A percentile compares a stretch with the other conserved stretches of the same genome.
These are phyloP conservation scores for Vigna mungo DNA, from an alignment of 306 rosid genomes.

Conservation along the genomic window DNA sequence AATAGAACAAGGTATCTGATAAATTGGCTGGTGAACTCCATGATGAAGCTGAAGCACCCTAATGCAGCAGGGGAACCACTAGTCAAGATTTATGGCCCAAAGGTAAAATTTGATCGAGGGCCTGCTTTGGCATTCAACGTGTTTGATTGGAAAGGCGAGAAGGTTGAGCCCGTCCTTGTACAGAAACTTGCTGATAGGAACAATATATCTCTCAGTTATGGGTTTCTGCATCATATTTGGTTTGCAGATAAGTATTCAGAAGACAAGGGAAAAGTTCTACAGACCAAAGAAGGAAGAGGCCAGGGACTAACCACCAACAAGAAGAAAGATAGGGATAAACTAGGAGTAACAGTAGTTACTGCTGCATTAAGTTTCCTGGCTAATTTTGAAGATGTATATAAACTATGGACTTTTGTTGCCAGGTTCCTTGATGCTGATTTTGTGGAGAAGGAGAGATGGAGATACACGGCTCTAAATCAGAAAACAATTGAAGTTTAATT, in stretches of 20 bases:
- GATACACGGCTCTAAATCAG: slow-evolving; percentile 93
- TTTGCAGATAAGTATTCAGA: slow-evolving; percentile 81
- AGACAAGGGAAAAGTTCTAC: slow-evolving; percentile 67
- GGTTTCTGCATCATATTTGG: slow-evolving; percentile 80
- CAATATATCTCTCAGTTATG: slow-evolving; percentile 85
- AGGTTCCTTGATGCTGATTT: slow-evolving; percentile 94
- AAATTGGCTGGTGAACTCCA: slow-evolving; percentile 89
- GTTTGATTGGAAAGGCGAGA: slow-evolving; percentile 94
- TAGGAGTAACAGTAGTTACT: slow-evolving; percentile 85
- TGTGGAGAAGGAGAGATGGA: slow-evolving; percentile 97
- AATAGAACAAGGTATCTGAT: slow-evolving; percentile 83
- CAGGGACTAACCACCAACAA: slow-evolving; percentile 46
- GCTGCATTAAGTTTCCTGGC: slow-evolving; percentile 89
- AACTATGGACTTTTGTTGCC: slow-evolving; percentile 93
- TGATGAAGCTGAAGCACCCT: slow-evolving; percentile 87
- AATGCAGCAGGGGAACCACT: slow-evolving; percentile 67
- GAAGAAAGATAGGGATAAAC: slow-evolving; percentile 55
- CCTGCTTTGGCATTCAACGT: slow-evolving; percentile 94
- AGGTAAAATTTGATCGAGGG: slow-evolving; percentile 85
- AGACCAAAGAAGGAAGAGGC: slow-evolving; percentile 56
- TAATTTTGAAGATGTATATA: slow-evolving; percentile 78
- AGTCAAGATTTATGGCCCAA: slow-evolving; percentile 87
- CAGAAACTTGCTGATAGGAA: slow-evolving; percentile 94
- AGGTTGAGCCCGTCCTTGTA: slow-evolving; percentile 92
- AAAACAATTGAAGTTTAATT: slow-evolving; percentile 73